These are phyloP conservation scores for Aureobasidium sp. DNA, from an alignment of 2,329 filamentous ascomycete genomes.

Conservation along the genomic window DNA sequence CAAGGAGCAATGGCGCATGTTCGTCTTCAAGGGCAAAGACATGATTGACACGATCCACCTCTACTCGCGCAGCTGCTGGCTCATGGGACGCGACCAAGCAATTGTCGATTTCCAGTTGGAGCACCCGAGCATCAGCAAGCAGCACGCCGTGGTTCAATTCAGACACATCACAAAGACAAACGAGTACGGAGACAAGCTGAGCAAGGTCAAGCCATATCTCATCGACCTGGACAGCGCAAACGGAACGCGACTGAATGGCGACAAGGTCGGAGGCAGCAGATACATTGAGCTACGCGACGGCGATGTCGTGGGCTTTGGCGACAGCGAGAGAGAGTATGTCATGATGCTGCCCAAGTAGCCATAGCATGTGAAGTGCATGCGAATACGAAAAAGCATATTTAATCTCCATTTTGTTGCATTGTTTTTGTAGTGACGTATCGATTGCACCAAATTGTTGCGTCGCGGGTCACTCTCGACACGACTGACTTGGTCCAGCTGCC, in stretches of 20 bases:
- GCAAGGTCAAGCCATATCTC: constrained; percentile 67
- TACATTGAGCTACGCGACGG: constrained; percentile 77
- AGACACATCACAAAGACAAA: constrained; percentile 75
- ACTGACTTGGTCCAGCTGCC: not conserved
- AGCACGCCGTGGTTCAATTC: constrained; percentile 94
- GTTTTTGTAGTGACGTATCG: constrained; percentile 8
- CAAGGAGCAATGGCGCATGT: constrained; percentile 78
- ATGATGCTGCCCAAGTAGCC: constrained; percentile 60
- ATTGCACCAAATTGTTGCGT: not conserved
- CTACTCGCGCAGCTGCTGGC: constrained; percentile 74
- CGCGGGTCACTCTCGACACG: constrained; percentile 1
- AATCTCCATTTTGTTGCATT: not conserved
- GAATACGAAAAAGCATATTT: not conserved
- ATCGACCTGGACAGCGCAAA: constrained; percentile 93
- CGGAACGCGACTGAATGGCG: constrained; percentile 75
- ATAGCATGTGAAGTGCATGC: not conserved
- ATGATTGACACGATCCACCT: constrained; percentile 78
- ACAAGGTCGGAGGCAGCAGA: constrained; percentile 53
- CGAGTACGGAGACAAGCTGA: constrained; percentile 77
- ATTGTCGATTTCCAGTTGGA: constrained; percentile 80
- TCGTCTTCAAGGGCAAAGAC: constrained; percentile 81
- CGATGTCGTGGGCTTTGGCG: constrained; percentile 82
- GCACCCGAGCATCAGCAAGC: constrained; percentile 88
- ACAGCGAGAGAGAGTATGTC: constrained; percentile 90
- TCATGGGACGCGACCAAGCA: constrained; percentile 71